A percentile compares a stretch with the other conserved stretches of the same genome.
Conservation (phyloP, 331 rosid species). For the Telfairia occidentalis region DNA sequence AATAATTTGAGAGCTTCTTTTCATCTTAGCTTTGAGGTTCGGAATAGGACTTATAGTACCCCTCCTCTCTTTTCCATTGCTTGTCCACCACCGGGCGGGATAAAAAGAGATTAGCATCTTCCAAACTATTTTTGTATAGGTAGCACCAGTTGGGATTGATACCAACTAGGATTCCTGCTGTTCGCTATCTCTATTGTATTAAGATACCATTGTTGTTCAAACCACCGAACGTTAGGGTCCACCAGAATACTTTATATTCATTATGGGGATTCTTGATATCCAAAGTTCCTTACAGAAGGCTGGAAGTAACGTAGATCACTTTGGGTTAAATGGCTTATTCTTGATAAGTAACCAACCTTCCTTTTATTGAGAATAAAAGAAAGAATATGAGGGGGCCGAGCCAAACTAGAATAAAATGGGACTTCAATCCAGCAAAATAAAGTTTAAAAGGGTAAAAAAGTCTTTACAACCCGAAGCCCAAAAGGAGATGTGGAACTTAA, state of each 20-base stretch:
- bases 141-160: background rate
- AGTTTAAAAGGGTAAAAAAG: too few relatives aligned
- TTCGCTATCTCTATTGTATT: background rate
- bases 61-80: background rate
- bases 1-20: background rate
- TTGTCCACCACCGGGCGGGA: background rate
- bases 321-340: too few relatives aligned
- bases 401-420: too few relatives aligned
- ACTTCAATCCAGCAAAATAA: too few relatives aligned
- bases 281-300: too few relatives aligned
- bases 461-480: too few relatives aligned
- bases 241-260: background rate
- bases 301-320: too few relatives aligned
- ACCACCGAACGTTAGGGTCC: background rate
- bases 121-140: background rate
- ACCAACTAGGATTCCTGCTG: background rate
- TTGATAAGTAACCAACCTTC: too few relatives aligned
- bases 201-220: background rate
- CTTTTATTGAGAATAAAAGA: too few relatives aligned
- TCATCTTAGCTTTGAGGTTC: background rate
- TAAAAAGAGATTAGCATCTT: background rate
- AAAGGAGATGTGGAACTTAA: too few relatives aligned
- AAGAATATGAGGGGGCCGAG: too few relatives aligned
- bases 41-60: background rate
- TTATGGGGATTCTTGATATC: background rate